Conservation (phyloP, 306 rosid species). For the Styphnolobium japonicum region DNA sequence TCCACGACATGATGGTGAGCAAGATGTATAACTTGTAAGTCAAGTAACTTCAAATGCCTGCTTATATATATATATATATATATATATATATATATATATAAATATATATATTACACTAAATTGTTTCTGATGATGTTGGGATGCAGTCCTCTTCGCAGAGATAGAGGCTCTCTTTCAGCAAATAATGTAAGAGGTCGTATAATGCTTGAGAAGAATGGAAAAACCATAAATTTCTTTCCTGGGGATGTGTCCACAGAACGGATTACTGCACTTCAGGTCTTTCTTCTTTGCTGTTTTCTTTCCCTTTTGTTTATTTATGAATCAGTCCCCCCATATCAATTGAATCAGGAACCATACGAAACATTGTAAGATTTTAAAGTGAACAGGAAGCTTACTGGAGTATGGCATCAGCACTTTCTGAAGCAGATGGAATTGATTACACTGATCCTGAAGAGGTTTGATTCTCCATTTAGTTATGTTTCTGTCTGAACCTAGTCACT, state of each 20-base stretch:
- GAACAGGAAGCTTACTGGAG: conserved; percentile 92
- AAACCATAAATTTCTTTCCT: conserved; percentile 59
- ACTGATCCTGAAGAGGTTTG: conserved; percentile 96
- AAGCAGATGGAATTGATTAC: conserved; percentile 96
- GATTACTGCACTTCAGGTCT: conserved; percentile 80
- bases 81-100: conserved; percentile 14
- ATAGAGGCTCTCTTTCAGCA: conserved; percentile 44
- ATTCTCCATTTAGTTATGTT: conserved; percentile 13
- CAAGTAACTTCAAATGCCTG: background rate
- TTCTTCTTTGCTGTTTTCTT: background rate
- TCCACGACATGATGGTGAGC: conserved; percentile 75
- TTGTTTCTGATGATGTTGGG: conserved; percentile 34
- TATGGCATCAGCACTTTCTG: conserved; percentile 89
- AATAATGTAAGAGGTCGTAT: conserved; percentile 44
- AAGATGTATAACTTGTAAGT: conserved; percentile 78
- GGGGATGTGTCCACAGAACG: conserved; percentile 73
- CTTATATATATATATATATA: conserved; percentile 19
- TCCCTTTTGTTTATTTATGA: background rate
- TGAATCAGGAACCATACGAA: conserved; percentile 19
- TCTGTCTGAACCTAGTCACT: conserved; percentile 10
- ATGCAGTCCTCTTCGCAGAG: conserved; percentile 57
- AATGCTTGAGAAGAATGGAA: conserved; percentile 74
- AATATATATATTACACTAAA: too few relatives aligned
- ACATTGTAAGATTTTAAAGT: conserved; percentile 7
- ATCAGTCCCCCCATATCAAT: background rate